Base-by-base conservation (phyloP, 2,329 filamentous ascomycete species). In the Beauveria asiatica region DNA sequence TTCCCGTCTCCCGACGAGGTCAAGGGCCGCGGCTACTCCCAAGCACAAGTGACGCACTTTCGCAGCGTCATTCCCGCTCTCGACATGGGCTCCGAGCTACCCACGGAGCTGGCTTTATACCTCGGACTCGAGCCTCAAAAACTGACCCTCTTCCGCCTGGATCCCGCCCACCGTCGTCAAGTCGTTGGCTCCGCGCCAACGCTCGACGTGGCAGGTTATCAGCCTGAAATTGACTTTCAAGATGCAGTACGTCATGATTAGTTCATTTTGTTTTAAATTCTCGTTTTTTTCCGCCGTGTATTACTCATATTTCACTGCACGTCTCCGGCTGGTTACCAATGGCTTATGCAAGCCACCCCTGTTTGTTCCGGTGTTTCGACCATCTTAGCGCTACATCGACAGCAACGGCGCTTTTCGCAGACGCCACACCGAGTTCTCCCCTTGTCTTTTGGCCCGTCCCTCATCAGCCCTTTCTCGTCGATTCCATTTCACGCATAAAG, bases 71-170 rank as follows among this genome's bases (percentile, higher is more conserved):
- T 80, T 11, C 73, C 66, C 37, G 83, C 82, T 2, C 75, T 86
- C 61, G 83, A 86, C 67, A 74, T 87, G 74, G 76, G 74, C 44
- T 71, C 71, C 27, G 84, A 88, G 56, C 70, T 88, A 16, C 82
- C 88, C 5, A 72, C 73, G 1, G 86, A 89, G 71, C 74, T 92
- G 60, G 77, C 78, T 64, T 78, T 78, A 59, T 90, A 87, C 61
- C 77, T 92, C 5, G 88, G 88, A 9, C 81, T 87, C 48, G 42
- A 48, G 6, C 83, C 81, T 65, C 84, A 86, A 62, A 81, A 81
- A 56, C 74, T 93, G 27, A 83, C 80, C 8, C 70, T 93, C 27
- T 91, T 92, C 74, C 80, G 88, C 61, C 78, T 88, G 64, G 83
- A 89, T 67, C 81, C 83, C 16, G 72, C 69, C 1, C 76, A 76